These are phyloP conservation scores for Rubia yunnanensis DNA, from an alignment of 257 asterid genomes.

Conservation along the genomic window DNA sequence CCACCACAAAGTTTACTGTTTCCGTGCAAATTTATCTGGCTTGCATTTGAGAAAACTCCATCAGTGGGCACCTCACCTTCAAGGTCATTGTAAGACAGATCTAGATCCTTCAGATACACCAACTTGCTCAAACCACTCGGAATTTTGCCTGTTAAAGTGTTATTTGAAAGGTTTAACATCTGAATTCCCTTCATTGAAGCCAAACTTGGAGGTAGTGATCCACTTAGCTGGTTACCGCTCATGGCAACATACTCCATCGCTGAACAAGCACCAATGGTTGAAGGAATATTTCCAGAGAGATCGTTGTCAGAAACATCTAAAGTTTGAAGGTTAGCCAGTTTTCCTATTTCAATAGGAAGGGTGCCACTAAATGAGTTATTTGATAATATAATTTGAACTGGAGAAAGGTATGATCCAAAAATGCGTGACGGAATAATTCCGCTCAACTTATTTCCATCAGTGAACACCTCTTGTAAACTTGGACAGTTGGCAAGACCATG, in stretches of 20 bases:
- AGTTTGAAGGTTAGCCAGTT: background rate
- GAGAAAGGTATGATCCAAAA: conserved; percentile 6
- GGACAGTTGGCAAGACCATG: too few species aligned
- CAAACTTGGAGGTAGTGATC: background rate
- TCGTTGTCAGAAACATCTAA: conserved; percentile 4
- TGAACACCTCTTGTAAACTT: conserved; percentile 8
- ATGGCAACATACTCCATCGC: background rate
- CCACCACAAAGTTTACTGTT: conserved; percentile 23
- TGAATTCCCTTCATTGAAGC: too few species aligned
- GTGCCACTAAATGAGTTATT: conserved; percentile 13
- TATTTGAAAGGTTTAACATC: background rate
- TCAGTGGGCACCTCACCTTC: conserved; percentile 17
- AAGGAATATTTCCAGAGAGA: conserved; percentile 13
- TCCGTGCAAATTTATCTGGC: conserved; percentile 2
- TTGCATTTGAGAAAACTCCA: conserved; percentile 13
- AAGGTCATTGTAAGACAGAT: conserved; percentile 15
- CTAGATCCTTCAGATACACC: background rate
- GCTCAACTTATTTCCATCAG: conserved; percentile 19
- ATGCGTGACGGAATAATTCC: conserved; percentile 12
- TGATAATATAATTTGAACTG: conserved; percentile 12
- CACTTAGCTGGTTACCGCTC: background rate
- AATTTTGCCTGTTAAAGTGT: background rate
- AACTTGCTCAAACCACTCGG: background rate
- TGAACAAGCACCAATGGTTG: conserved; percentile 6
- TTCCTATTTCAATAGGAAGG: background rate